Conservation (phyloP, 2,329 filamentous ascomycete species). For the Neofusicoccum kwambonambiense region DNA sequence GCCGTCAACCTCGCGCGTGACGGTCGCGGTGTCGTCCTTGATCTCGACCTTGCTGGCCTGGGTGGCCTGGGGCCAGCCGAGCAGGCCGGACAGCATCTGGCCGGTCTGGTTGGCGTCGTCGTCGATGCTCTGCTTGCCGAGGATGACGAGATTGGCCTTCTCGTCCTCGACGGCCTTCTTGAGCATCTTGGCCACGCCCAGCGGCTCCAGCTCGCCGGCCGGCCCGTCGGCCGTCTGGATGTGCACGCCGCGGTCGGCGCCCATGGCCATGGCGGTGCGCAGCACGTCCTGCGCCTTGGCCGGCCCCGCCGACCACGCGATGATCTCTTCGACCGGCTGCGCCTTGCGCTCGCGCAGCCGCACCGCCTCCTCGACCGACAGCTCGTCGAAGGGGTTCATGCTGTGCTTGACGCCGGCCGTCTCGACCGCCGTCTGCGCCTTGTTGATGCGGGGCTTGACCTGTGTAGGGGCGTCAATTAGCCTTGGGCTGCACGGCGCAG, state of each 20-base stretch:
- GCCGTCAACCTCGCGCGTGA: conserved; percentile 91
- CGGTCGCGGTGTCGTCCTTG: conserved; percentile 65
- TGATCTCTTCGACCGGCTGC: conserved; percentile 86
- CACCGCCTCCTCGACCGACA: conserved; percentile 94
- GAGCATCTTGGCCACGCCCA: conserved; percentile 88
- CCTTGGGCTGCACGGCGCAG: background rate
- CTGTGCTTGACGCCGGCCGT: conserved; percentile 92
- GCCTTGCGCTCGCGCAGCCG: conserved; percentile 77
- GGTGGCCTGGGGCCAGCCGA: conserved; percentile 93
- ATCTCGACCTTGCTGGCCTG: conserved; percentile 85
- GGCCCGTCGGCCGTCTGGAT: conserved; percentile 61
- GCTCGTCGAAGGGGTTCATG: conserved; percentile 99
- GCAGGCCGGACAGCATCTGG: conserved; percentile 91
- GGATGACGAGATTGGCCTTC: conserved; percentile 84
- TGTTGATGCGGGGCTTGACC: conserved; percentile 71
- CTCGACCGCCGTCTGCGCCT: conserved; percentile 80
- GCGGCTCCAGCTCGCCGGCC: conserved; percentile 71
- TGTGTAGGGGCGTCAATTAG: conserved; percentile 30
- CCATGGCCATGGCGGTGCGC: conserved; percentile 98
- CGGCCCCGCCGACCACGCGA: conserved; percentile 83
- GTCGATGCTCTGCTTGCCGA: conserved; percentile 98
- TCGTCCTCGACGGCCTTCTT: conserved; percentile 76
- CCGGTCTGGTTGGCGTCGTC: conserved; percentile 95
- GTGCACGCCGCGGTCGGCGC: conserved; percentile 87
- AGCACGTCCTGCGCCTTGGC: conserved; percentile 84